Base-by-base conservation (phyloP, 441 rosid species). In the Mallotus repandus region DNA sequence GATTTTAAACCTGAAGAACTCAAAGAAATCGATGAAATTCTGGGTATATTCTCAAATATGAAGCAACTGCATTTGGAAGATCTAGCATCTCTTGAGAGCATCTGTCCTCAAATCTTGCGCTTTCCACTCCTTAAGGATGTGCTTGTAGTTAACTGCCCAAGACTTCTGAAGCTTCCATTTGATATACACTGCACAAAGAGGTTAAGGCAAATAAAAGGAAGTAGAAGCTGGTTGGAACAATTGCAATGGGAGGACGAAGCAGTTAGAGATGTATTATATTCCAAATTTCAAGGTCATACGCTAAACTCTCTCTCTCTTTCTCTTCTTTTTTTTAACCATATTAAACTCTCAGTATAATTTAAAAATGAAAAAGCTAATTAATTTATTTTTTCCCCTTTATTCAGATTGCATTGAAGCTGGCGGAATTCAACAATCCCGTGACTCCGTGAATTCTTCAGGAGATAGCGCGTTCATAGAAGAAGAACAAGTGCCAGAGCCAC, bases 161-260 rank as follows among this genome's bases (percentile, higher is more conserved):
- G 16, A 1, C 21, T 52, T 18, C 11, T 16, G 32, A 18, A 53
- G 16, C 70, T 67, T 4, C 59, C 70, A 16, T 29, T 29, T 29
- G 32, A 29, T 29, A 1, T 29, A 29, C 32, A 29, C 32, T 29
- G 32, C 32, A 29, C 29, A 2, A 29, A 29, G 32, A 32, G 21
- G 43, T 52, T 67, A 11, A 52, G 22, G 21, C 22, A 52, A 54
- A 67, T 67, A 14, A 67, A 25, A 49, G 69, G 57, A 67, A 52
- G 70, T 25, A 50, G 35, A 66, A 50, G 5, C 1, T 25, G 29
- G 29, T 25, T 25, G 29, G 29, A 25, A 25, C 29, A 25, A 25
- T 25, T 25, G 29, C 29, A 25, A 1, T 66, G 69, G 70, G 21
- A 29, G 43, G 55, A 66, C 4, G 22, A 16, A 14, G 15, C 4